Evolutionary conservation across 2,329 filamentous ascomycete genomes (phyloP).

Genomic region (Fusarium miscanthi): DNA sequence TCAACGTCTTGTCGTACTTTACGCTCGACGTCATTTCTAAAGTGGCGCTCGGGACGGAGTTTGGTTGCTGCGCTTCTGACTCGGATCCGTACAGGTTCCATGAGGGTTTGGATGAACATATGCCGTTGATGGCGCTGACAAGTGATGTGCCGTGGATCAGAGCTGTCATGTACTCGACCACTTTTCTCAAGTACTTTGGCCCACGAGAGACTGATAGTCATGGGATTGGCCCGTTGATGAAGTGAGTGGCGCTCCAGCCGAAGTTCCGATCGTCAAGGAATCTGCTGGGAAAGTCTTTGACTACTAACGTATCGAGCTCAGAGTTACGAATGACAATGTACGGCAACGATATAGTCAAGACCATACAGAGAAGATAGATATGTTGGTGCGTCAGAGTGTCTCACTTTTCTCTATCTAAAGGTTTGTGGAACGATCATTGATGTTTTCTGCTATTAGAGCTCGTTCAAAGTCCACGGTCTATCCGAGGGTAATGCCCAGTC

Average conservation of each 20-base stretch:
- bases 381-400: background rate
- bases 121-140: background rate
- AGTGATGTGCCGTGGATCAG: background rate
- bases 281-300: fast-evolving
- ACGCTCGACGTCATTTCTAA: background rate
- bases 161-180: background rate
- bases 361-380: background rate
- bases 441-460: background rate
- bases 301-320: fast-evolving
- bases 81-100: background rate
- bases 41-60: background rate
- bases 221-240: background rate
- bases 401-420: fast-evolving
- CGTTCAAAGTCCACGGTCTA: background rate
- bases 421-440: fast-evolving
- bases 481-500: background rate
- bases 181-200: background rate
- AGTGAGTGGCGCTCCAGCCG: too few species aligned
- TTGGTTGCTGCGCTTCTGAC: constrained; percentile 1
- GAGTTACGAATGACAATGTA: constrained; percentile 4
- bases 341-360: background rate
- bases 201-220: background rate
- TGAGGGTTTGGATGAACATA: background rate
- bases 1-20: background rate
- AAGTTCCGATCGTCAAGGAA: too few species aligned